Conservation (phyloP, 2,329 filamentous ascomycete species). For the Diaporthe sp. region DNA sequence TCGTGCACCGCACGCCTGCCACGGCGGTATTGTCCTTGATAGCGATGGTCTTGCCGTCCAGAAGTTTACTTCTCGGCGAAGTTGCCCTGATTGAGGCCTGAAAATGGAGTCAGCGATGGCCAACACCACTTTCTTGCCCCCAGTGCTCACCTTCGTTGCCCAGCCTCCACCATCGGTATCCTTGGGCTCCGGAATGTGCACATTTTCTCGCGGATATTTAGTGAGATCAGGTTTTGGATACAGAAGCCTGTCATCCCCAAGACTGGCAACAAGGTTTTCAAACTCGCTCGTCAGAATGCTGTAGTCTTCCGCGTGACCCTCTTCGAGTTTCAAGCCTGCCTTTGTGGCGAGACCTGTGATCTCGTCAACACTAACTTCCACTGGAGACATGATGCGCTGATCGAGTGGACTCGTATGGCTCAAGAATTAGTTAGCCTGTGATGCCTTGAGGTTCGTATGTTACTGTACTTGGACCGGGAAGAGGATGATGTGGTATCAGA, state of each 20-base stretch:
- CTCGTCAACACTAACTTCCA: constrained; percentile 18
- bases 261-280: constrained; percentile 26
- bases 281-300: constrained; percentile 31
- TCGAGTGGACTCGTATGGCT: too few relatives aligned
- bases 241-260: constrained; percentile 30
- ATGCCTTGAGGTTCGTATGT: neutral
- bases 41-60: constrained; percentile 35
- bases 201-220: constrained; percentile 32
- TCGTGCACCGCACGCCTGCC: constrained; percentile 47
- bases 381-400: constrained; percentile 17
- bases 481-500: neutral
- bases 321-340: constrained; percentile 34
- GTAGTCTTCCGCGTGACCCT: constrained; percentile 33
- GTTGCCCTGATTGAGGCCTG: constrained; percentile 31
- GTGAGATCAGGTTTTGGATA: constrained; percentile 35
- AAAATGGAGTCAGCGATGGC: neutral
- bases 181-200: constrained; percentile 29
- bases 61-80: constrained; percentile 15
- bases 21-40: constrained; percentile 52
- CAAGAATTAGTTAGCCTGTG: too few relatives aligned
- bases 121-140: neutral
- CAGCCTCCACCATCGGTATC: constrained; percentile 30
- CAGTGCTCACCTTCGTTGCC: constrained; percentile 27
- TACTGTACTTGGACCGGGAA: neutral
- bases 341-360: constrained; percentile 32